Evolutionary conservation across 768 basidiomycete species (phyloP), one percentile per base, ranked within the genome.

Genomic region (Panus rudis): DNA sequence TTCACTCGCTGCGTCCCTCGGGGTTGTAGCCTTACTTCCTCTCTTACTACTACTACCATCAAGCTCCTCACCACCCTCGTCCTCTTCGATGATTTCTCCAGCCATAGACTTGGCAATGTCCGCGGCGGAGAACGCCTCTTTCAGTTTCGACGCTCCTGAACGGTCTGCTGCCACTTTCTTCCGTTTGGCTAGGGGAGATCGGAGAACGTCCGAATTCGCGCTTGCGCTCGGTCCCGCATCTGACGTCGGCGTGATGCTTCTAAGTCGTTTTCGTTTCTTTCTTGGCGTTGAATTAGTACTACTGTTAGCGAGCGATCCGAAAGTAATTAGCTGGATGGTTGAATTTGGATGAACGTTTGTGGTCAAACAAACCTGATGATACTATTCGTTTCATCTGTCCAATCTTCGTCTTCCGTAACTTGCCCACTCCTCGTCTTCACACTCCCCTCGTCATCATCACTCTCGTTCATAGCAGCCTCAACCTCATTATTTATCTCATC

Each of bases 401-500:
- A 54, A 52, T 45, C 63, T 35, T 78, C 80, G 43, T 78, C 76
- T 42, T 81, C 79, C 34, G 71, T 64, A 61, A 53, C 65, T 51
- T 66, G 62, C 43, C 42, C 62, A 57, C 63, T 77, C 59, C 56
- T 68, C 59, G 67, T 68, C 33, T 35, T 35, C 44, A 63, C 68
- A 57, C 68, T 51, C 42, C 19, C 27, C 42, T 39, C 48, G 23
- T 78, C 77, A 41, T 83, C 81, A 47, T 84, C 80, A 49, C 80
- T 81, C 68, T 87, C 84, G 49, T 80, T 82, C 77, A 92, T 79
- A 28, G 86, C 83, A 32, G 82, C 90, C 48, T 91, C 88, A 26
- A 92, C 82, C 56, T 93, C 92, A 46, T 84, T 78, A 56, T 88
- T 86, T 52, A 89, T 82, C 52, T 81, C 82, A 52, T 80, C 77